These are phyloP conservation scores for Pelargonium australe DNA, from an alignment of 441 rosid species.

Conservation along the genomic window DNA sequence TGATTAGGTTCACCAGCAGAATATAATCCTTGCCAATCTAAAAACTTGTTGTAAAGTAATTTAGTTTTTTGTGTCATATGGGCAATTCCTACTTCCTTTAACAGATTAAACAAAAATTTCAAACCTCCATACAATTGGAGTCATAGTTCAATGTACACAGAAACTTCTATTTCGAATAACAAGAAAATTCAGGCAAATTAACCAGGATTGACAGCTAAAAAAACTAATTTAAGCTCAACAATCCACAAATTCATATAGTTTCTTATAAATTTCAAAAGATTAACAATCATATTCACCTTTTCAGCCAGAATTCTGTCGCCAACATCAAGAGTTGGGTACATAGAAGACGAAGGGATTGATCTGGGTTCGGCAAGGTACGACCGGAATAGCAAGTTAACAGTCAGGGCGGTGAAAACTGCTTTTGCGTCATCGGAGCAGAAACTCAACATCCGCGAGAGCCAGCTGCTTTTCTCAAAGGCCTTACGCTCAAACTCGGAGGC, in stretches of 20 bases:
- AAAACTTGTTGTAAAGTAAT: too few relatives aligned
- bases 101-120: too few relatives aligned
- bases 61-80: too few relatives aligned
- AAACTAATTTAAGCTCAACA: neutral
- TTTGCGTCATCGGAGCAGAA: slow-evolving; percentile 82
- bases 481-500: slow-evolving; percentile 31
- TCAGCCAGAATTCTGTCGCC: slow-evolving; percentile 68
- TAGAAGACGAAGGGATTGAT: slow-evolving; percentile 56
- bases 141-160: too few relatives aligned
- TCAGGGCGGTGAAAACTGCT: slow-evolving; percentile 75
- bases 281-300: slow-evolving; percentile 35
- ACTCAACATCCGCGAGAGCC: slow-evolving; percentile 54
- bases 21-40: too few relatives aligned
- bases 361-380: slow-evolving; percentile 59
- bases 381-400: slow-evolving; percentile 59
- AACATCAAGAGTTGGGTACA: slow-evolving; percentile 61
- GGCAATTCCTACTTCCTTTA: too few relatives aligned
- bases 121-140: too few relatives aligned
- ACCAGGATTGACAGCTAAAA: neutral
- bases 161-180: too few relatives aligned
- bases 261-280: neutral
- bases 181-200: neutral
- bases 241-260: neutral
- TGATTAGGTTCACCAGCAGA: too few relatives aligned
- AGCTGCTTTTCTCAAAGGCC: slow-evolving; percentile 33